phyloP scores from a whole-genome alignment of 306 rosid genomes.

The Quercus agrifolia region DNA sequence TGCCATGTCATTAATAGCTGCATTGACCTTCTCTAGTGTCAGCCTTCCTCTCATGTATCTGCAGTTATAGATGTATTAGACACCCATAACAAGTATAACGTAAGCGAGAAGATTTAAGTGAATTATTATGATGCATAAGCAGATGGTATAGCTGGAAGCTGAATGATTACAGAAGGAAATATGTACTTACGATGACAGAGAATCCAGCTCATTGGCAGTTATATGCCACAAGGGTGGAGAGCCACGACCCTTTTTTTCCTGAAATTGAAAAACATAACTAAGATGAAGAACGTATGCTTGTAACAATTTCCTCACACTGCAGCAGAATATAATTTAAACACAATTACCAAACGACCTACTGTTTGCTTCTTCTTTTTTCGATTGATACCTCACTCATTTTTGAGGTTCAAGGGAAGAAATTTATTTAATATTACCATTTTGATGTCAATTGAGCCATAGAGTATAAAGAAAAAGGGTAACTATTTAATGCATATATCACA shows the following conservation, averaged over 20 bases:
- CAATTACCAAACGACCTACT: background rate
- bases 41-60: slow-evolving; percentile 98
- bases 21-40: slow-evolving; percentile 84
- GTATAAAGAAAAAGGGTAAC: background rate
- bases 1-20: slow-evolving; percentile 80
- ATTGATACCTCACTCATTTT: background rate
- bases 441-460: background rate
- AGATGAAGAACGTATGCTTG: background rate
- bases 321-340: background rate
- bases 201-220: slow-evolving; percentile 68
- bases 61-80: background rate
- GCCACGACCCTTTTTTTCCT: slow-evolving; percentile 81
- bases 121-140: background rate
- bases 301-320: background rate
- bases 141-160: slow-evolving; percentile 1
- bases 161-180: background rate
- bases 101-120: background rate
- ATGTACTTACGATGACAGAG: slow-evolving; percentile 74
- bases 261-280: slow-evolving; percentile 29
- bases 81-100: background rate
- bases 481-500: background rate
- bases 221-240: slow-evolving; percentile 72
- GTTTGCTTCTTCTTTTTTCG: background rate
- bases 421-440: background rate
- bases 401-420: slow-evolving; percentile 9